phyloP scores from a whole-genome alignment of 805 yeast genomes.

The Teunomyces pallodes region DNA sequence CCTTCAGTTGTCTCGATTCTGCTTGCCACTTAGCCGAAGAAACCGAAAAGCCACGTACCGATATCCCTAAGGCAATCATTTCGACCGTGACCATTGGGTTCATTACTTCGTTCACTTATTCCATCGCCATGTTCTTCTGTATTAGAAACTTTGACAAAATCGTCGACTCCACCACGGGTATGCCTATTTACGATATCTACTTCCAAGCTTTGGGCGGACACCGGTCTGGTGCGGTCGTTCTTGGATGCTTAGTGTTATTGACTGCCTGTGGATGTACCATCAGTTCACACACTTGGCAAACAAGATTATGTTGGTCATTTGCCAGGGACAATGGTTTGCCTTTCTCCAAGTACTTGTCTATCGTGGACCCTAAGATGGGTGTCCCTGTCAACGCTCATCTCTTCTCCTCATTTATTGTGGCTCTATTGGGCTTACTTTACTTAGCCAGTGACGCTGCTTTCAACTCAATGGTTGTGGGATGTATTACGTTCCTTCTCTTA shows the following conservation, averaged over 20 bases:
- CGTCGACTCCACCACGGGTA: constrained; percentile 28
- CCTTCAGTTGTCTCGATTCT: constrained; percentile 39
- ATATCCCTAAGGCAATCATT: constrained; percentile 39
- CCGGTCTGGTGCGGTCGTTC: constrained; percentile 35
- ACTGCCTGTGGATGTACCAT: constrained; percentile 40
- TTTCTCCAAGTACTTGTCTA: constrained; percentile 36
- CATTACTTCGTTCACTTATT: constrained; percentile 37
- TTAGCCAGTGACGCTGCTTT: constrained; percentile 39
- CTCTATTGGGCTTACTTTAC: constrained; percentile 35
- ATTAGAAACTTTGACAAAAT: constrained; percentile 30
- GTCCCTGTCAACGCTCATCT: constrained; percentile 42
- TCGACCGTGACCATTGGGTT: constrained; percentile 42
- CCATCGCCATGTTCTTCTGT: constrained; percentile 41
- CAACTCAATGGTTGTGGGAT: constrained; percentile 38
- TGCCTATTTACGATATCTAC: constrained; percentile 41
- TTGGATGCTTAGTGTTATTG: constrained; percentile 32
- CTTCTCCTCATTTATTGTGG: constrained; percentile 32
- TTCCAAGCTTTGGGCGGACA: constrained; percentile 35
- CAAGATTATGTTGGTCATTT: constrained; percentile 43
- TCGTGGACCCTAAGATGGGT: constrained; percentile 35
- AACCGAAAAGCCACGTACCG: constrained; percentile 34
- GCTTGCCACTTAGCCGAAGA: constrained; percentile 45
- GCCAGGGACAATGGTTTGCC: constrained; percentile 45
- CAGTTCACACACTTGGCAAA: constrained; percentile 43
- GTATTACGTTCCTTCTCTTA: constrained; percentile 38